phyloP scores from a whole-genome alignment of 805 yeast species.

The Lachancea thermotolerans region DNA sequence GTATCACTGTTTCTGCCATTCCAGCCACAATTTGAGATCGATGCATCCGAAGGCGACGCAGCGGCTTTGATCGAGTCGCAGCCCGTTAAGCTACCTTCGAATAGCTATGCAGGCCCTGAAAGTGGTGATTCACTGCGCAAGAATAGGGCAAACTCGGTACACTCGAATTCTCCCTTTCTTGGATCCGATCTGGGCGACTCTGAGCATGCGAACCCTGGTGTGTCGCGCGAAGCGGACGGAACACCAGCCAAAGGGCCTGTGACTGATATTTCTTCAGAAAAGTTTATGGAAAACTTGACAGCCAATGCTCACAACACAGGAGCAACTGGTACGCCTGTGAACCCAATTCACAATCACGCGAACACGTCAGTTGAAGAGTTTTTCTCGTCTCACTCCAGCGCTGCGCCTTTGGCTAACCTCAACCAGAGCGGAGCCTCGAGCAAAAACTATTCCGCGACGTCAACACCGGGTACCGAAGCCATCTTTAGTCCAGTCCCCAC shows the following conservation, averaged over 20 bases:
- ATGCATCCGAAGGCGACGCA: conserved; percentile 27
- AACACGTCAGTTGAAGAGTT: conserved; percentile 47
- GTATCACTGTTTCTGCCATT: conserved; percentile 73
- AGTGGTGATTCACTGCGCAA: conserved; percentile 9
- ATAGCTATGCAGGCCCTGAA: background rate
- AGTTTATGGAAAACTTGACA: conserved; percentile 31
- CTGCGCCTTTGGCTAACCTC: conserved; percentile 3
- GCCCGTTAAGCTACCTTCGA: conserved; percentile 14
- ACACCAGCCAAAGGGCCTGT: conserved; percentile 8
- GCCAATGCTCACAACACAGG: conserved; percentile 29
- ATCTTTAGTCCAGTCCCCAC: conserved; percentile 6
- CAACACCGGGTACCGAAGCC: conserved; percentile 9
- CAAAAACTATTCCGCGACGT: conserved; percentile 7
- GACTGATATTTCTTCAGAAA: conserved; percentile 24
- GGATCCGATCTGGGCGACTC: conserved; percentile 1
- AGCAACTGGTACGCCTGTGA: conserved; percentile 16
- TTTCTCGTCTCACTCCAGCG: conserved; percentile 32
- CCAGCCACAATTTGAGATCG: conserved; percentile 52
- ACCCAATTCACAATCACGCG: conserved; percentile 20
- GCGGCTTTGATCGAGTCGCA: conserved; percentile 28
- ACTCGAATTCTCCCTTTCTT: conserved; percentile 20
- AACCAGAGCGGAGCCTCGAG: conserved; percentile 7
- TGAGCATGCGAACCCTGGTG: conserved; percentile 7
- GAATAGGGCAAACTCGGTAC: conserved; percentile 23
- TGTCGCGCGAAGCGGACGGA: conserved; percentile 10